These are phyloP conservation scores for Colletotrichum navitas DNA, from an alignment of 2,329 filamentous ascomycete genomes.

Conservation along the genomic window DNA sequence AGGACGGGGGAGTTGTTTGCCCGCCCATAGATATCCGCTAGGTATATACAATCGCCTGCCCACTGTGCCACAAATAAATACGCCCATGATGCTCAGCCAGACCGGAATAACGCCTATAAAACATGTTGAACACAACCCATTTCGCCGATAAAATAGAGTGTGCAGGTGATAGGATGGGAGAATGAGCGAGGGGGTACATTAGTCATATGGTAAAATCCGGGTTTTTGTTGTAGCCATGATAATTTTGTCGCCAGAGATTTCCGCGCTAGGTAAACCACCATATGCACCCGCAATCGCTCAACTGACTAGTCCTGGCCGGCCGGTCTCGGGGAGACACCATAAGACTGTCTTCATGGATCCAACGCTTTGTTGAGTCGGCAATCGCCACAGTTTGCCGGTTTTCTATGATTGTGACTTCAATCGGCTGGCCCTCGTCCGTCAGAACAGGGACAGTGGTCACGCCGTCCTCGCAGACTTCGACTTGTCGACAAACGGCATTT, in stretches of 20 bases:
- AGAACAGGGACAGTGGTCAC: conserved; percentile 51
- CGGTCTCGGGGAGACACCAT: conserved; percentile 30
- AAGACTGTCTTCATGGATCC: conserved; percentile 35
- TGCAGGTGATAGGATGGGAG: neutral
- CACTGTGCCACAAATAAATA: conserved; percentile 20
- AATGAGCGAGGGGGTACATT: conserved; percentile 8
- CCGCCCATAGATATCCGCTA: conserved; percentile 23
- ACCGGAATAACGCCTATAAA: conserved; percentile 25
- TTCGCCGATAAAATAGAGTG: conserved; percentile 4
- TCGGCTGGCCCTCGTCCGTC: conserved; percentile 54
- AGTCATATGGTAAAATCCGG: conserved; percentile 4
- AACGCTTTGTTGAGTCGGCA: conserved; percentile 36
- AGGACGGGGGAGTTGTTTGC: neutral
- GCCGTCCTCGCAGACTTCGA: conserved; percentile 58
- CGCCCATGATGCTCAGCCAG: conserved; percentile 22
- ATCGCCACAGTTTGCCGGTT: conserved; percentile 41
- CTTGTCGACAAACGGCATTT: conserved; percentile 62
- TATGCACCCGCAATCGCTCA: conserved; percentile 66
- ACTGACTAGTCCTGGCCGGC: conserved; percentile 47
- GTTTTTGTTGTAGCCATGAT: neutral
- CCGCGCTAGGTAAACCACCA: conserved; percentile 61
- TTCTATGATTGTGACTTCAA: conserved; percentile 62
- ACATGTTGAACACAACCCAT: neutral
- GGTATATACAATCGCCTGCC: conserved; percentile 30
- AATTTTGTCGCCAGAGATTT: neutral